Evolutionary conservation across 495 filamentous ascomycete genomes (phyloP).

Genomic region (Massariosphaeria phaeospora): DNA sequence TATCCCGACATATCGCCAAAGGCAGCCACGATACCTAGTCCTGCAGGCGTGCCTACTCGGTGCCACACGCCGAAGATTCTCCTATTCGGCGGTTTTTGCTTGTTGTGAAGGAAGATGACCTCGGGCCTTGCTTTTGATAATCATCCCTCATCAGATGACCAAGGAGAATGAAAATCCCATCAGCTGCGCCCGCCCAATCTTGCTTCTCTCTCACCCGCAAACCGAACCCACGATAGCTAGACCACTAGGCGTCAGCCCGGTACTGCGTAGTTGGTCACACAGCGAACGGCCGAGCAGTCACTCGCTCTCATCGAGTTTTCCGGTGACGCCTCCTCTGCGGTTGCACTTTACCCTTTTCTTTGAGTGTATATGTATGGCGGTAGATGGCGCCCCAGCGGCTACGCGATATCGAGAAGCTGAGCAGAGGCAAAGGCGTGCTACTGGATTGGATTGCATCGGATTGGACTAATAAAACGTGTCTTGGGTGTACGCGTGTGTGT

Average conservation of each 20-base stretch:
- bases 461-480: no score
- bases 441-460: no score
- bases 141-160: conserved; percentile 17
- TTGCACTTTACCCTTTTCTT: neutral
- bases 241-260: no score
- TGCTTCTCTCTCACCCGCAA: neutral
- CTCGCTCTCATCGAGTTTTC: no score
- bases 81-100: neutral
- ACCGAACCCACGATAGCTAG: conserved; percentile 2
- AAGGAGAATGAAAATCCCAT: no score
- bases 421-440: no score
- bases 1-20: no score
- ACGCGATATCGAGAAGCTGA: neutral
- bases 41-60: neutral
- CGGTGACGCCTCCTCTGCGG: conserved; percentile 1
- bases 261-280: no score
- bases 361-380: neutral
- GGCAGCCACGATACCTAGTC: no score
- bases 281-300: no score
- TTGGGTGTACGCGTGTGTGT: neutral
- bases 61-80: neutral
- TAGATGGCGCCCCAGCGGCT: no score
- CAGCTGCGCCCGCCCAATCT: neutral
- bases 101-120: no score
- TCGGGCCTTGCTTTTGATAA: neutral